Evolutionary conservation across 305 asterid genomes (phyloP), one percentile per base, ranked within the genome.

Genomic region (Salvia sclarea): DNA sequence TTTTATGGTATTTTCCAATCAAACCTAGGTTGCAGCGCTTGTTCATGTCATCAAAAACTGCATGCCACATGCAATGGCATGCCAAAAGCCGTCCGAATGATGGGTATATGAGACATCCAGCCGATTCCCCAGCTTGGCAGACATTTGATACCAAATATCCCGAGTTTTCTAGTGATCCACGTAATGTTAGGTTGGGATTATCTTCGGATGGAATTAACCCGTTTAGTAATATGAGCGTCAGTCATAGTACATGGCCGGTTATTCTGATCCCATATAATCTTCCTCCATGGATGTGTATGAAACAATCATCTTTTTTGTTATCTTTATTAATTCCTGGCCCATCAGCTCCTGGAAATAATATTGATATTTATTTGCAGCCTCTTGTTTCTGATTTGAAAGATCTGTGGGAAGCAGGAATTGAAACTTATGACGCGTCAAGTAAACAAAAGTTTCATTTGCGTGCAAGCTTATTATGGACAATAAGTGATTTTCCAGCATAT

Each of bases 241-340:
- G 2, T 0, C 40, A 41, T 7, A 33, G 56, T 21, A 35, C 57
- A 37, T 66, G 31, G 61, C 63, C 63, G 0, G 16, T 49, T 21
- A 6, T 40, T 8, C 9, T 56, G 9, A 57, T 57, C n/a, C 45
- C 63, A 3, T 57, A 57, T 7, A 57, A 57, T 31, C 44, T 57
- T 6, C 63, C 45, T 2, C 63, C 45, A 0, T 57, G 45, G 64
- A 58, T 58, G 64, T 58, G 64, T 9, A 31, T 38, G 30, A 58
- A 58, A 4, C 31, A 58, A 17, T 38, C 64, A 0, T 58, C n/a
- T 17, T 16, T 31, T 1, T 5, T 58, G 10, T 33, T 58, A 18
- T 58, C 64, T 1, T 33, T 58, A 58, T 58, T 58, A n/a, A 58
- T 58, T 58, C 62, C n/a, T n/a, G 62, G 43, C 0, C 62, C 24